phyloP scores from a whole-genome alignment of 768 basidiomycete species.

The Galerina sulciceps region DNA sequence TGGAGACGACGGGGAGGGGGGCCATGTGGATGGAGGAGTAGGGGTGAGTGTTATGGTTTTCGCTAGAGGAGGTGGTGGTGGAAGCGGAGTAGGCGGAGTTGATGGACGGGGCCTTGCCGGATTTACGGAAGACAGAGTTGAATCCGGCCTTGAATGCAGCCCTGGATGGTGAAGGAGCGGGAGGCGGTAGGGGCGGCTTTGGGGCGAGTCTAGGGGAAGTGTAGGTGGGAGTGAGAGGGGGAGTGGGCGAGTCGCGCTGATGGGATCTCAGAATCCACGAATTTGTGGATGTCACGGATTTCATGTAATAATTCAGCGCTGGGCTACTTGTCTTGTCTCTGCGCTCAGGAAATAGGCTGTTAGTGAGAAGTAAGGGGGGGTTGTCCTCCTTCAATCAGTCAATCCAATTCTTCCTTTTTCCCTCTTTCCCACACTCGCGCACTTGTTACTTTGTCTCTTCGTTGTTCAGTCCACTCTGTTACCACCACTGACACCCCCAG shows the following conservation, averaged over 20 bases:
- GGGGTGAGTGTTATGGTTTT: conserved; percentile 49
- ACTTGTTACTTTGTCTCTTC: too few relatives aligned
- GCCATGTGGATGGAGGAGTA: conserved; percentile 66
- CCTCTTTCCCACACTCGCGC: conserved; percentile 8
- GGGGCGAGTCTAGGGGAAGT: conserved; percentile 43
- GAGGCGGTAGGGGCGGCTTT: conserved; percentile 29
- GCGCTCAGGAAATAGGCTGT: neutral
- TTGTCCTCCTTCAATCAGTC: neutral
- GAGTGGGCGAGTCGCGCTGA: conserved; percentile 38
- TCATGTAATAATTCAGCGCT: conserved; percentile 34
- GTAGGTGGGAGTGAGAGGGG: conserved; percentile 50
- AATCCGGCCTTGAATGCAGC: conserved; percentile 44
- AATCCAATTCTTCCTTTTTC: conserved; percentile 5
- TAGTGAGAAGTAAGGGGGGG: neutral
- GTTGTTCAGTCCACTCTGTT: too few relatives aligned
- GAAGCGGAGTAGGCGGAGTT: conserved; percentile 55
- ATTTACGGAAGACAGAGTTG: conserved; percentile 58
- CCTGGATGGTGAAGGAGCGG: conserved; percentile 21
- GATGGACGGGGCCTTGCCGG: conserved; percentile 47
- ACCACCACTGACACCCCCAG: too few relatives aligned
- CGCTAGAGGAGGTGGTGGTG: conserved; percentile 41
- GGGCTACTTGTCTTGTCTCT: neutral
- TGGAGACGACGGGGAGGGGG: conserved; percentile 76
- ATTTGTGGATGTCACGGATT: conserved; percentile 37
- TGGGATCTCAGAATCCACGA: conserved; percentile 46